Evolutionary conservation across 2,329 filamentous ascomycete genomes (phyloP), one percentile per base, ranked within the genome.

Genomic region (Colletotrichum tanaceti): DNA sequence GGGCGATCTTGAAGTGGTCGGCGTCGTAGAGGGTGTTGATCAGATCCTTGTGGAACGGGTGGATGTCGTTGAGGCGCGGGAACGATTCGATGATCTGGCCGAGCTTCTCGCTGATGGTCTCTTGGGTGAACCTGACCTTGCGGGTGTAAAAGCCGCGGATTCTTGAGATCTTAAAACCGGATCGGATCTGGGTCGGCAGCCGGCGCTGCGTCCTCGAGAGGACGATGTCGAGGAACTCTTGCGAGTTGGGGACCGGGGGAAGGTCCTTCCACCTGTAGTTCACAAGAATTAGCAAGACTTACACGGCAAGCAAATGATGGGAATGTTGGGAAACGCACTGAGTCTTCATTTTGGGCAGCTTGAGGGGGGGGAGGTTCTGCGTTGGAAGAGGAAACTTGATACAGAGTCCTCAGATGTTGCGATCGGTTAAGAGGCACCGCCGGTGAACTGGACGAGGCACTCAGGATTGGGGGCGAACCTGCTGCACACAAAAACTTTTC

Each of bases 21-120:
- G 93, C 93, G 89, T 98, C 95, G 85, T 98, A 99, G 53, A 99
- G 91, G 22, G 96, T 98, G 84, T 99, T 98, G 83, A 99, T 91
- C 77, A 97, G 84, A 82, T 94, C 91, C 83, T 92, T 68, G 55
- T 68, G 94, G 85, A 98, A 98, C 62, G 95, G 94, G 79, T 98
- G 95, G 78, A 98, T 95, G 79, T 99, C 96, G 78, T 93, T 90
- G 63, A 99, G 87, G 67, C 94, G 89, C 63, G 96, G 96, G 77
- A 99, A 98, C 75, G 92, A 93, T 80, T 97, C 93, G 76, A 98
- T 89, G 76, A 98, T 98, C 70, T 90, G 88, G 73, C 89, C 89
- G 73, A 99, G 90, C 83, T 98, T 98, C 80, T 99, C 96, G 73
- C 90, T 90, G 81, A 98, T 98, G 49, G 95, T 98, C 83, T 99